These are phyloP conservation scores for Lactifluus piperatus DNA, from an alignment of 768 basidiomycete genomes.

Conservation along the genomic window DNA sequence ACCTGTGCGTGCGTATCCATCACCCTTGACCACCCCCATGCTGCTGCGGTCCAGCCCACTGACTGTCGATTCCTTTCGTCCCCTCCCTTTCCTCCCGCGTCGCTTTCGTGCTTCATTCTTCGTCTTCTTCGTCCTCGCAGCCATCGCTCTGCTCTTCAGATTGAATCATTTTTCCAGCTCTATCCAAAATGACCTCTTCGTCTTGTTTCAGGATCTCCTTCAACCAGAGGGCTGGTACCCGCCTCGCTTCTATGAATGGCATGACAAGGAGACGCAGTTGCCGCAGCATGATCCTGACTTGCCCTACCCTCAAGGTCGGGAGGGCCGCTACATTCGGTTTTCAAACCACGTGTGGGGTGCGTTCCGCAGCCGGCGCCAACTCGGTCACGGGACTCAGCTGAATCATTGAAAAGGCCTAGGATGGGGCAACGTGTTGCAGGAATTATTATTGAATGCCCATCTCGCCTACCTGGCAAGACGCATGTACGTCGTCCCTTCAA, in stretches of 20 bases:
- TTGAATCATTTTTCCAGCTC: not conserved
- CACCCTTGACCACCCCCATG: too few species aligned
- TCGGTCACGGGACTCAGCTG: too few species aligned
- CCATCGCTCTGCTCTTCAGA: not conserved
- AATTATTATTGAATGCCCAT: too few species aligned
- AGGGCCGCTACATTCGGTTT: slow-evolving; percentile 16
- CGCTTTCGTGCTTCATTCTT: not conserved
- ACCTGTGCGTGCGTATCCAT: too few species aligned
- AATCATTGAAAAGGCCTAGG: too few species aligned
- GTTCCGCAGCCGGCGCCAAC: too few species aligned
- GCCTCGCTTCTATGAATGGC: slow-evolving; percentile 8
- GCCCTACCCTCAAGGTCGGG: slow-evolving; percentile 13
- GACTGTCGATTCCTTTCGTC: too few species aligned
- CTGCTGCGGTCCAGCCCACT: too few species aligned
- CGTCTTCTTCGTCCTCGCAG: not conserved
- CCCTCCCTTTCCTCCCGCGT: not conserved
- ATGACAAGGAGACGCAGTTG: slow-evolving; percentile 2
- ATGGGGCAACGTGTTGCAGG: too few species aligned
- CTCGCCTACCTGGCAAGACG: too few species aligned
- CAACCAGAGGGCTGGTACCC: not conserved
- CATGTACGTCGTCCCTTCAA: too few species aligned
- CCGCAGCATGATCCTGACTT: slow-evolving; percentile 11
- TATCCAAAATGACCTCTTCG: not conserved
- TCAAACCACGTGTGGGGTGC: slow-evolving; percentile 13
- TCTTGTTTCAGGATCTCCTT: not conserved